Conservation (phyloP, 257 asterid species). For the Primulina huaijiensis region DNA sequence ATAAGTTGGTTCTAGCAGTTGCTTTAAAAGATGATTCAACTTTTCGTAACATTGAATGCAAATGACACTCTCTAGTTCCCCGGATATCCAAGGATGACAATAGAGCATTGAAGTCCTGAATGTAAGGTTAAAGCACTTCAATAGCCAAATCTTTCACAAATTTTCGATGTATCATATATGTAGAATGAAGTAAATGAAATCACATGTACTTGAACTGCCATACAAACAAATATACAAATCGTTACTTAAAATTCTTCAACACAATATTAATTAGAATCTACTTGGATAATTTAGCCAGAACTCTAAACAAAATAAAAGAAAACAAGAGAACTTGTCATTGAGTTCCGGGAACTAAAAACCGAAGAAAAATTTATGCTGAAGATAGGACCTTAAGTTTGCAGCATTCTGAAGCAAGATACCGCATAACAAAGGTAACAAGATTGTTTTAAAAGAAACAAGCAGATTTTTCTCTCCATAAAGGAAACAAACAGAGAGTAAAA, state of each 20-base stretch:
- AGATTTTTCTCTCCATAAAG: constrained; percentile 4
- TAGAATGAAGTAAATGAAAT: background rate
- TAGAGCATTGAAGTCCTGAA: constrained; percentile 74
- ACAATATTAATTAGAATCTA: too few species aligned
- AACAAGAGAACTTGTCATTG: background rate
- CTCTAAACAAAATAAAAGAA: background rate
- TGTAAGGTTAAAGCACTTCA: background rate
- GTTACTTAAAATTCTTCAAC: too few species aligned
- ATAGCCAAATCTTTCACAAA: background rate
- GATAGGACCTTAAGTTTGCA: too few species aligned
- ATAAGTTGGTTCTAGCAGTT: constrained; percentile 35
- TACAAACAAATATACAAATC: too few species aligned
- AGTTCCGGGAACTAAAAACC: background rate
- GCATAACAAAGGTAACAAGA: background rate
- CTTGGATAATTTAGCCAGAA: background rate
- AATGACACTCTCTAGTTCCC: constrained; percentile 78
- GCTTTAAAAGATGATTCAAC: constrained; percentile 64
- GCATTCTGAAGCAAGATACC: background rate
- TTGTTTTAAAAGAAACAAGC: background rate
- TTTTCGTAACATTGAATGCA: constrained; percentile 68
- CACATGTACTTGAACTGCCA: too few species aligned
- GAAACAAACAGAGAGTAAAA: background rate
- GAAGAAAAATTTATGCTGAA: background rate
- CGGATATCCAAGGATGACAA: constrained; percentile 76
- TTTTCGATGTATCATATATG: background rate